Conservation (phyloP, 2,329 filamentous ascomycete species). For the Fusarium sp. region DNA sequence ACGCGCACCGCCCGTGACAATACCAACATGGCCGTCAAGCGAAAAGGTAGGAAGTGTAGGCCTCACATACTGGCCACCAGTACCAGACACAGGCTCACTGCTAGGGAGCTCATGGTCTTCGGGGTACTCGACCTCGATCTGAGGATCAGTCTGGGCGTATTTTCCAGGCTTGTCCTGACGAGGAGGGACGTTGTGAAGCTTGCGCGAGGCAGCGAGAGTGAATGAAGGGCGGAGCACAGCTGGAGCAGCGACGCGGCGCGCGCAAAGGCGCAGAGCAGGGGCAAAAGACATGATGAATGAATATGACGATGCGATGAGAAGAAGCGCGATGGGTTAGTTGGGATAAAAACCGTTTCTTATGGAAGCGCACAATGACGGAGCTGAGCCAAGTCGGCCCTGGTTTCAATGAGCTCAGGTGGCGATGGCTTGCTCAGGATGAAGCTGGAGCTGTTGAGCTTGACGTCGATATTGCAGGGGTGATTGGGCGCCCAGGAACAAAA, state of each 20-base stretch:
- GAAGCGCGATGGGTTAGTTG: neutral
- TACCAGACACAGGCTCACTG: constrained; percentile 76
- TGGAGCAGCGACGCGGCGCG: constrained; percentile 42
- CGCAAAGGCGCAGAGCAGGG: constrained; percentile 46
- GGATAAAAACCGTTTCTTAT: constrained; percentile 18
- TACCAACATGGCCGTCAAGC: constrained; percentile 81
- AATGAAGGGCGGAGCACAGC: constrained; percentile 40
- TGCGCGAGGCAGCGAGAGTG: constrained; percentile 42
- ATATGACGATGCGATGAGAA: constrained; percentile 3
- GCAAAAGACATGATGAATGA: constrained; percentile 36
- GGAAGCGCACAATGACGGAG: constrained; percentile 16
- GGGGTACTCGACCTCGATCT: constrained; percentile 82
- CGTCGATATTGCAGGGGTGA: constrained; percentile 33
- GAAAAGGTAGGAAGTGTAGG: constrained; percentile 88
- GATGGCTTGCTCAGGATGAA: constrained; percentile 22
- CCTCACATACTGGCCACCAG: constrained; percentile 84
- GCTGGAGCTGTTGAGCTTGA: constrained; percentile 35
- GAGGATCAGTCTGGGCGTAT: constrained; percentile 83
- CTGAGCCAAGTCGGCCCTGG: neutral
- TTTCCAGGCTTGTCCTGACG: constrained; percentile 65
- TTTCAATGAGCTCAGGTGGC: constrained; percentile 28
- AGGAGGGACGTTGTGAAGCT: constrained; percentile 49
- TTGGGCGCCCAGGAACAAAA: constrained; percentile 32
- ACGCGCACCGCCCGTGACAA: constrained; percentile 91
- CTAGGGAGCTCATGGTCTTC: constrained; percentile 77